Percentiles rank a stretch among this genome's conserved stretches.
These are phyloP conservation scores for Hermanozyma aechmeae DNA, from an alignment of 805 yeast genomes.

Conservation along the genomic window DNA sequence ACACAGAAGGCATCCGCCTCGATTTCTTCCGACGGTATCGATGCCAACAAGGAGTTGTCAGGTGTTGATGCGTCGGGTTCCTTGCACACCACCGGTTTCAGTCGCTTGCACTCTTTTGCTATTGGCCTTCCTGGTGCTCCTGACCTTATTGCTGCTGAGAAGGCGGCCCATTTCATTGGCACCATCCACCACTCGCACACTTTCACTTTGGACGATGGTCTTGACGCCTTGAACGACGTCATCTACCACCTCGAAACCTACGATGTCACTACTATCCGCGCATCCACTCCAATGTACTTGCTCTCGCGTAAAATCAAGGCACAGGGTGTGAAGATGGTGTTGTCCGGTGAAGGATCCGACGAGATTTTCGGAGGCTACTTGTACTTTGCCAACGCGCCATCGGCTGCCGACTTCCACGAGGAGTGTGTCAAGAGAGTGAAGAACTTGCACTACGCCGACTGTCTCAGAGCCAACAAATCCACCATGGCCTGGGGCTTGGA, in stretches of 20 bases:
- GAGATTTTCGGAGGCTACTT: slow-evolving; percentile 98
- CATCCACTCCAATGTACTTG: slow-evolving; percentile 98
- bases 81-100: slow-evolving; percentile 67
- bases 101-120: slow-evolving; percentile 90
- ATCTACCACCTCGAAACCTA: slow-evolving; percentile 94
- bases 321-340: slow-evolving; percentile 98
- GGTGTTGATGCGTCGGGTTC: slow-evolving; percentile 90
- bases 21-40: slow-evolving; percentile 37
- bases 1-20: slow-evolving; percentile 65
- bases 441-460: slow-evolving; percentile 95
- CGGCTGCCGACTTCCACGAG: slow-evolving; percentile 84
- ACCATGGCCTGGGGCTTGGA: slow-evolving; percentile 99
- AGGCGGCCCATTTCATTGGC: slow-evolving; percentile 93
- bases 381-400: slow-evolving; percentile 95
- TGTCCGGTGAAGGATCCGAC: slow-evolving; percentile 98
- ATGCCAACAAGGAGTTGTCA: slow-evolving; percentile 64
- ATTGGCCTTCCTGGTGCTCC: slow-evolving; percentile 97
- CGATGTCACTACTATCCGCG: slow-evolving; percentile 98
- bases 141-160: slow-evolving; percentile 90
- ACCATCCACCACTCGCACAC: slow-evolving; percentile 97
- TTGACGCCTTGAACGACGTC: slow-evolving; percentile 91
- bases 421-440: slow-evolving; percentile 95
- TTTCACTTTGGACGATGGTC: slow-evolving; percentile 93
- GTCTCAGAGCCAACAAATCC: slow-evolving; percentile 97
- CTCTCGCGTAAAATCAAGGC: slow-evolving; percentile 96